A percentile compares a stretch with the other conserved stretches of the same genome.
Conservation (phyloP, 495 filamentous ascomycete species). For the Aspergillus ostianus region DNA sequence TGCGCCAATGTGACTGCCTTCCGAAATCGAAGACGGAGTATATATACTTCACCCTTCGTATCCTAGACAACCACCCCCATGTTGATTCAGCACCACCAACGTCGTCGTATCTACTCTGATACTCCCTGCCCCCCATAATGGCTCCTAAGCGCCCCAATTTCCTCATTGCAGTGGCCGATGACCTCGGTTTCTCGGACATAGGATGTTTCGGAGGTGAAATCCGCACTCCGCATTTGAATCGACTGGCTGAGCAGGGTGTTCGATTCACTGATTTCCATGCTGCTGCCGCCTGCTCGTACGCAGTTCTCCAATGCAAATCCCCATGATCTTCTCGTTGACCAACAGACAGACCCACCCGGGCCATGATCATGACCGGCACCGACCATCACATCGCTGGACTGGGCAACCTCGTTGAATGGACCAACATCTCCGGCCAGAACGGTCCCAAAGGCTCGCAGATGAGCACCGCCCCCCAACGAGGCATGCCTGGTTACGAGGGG, state of each 20-base stretch:
- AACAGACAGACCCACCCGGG: slow-evolving; percentile 48
- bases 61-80: background rate
- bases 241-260: slow-evolving; percentile 53
- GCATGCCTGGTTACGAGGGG: slow-evolving; percentile 66
- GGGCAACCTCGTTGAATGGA: slow-evolving; percentile 49
- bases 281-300: slow-evolving; percentile 59
- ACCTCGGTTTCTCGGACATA: slow-evolving; percentile 62
- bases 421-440: slow-evolving; percentile 47
- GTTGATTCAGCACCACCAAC: background rate
- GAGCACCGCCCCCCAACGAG: slow-evolving; percentile 44
- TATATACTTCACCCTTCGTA: background rate
- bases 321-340: slow-evolving; percentile 1
- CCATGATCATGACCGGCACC: slow-evolving; percentile 56
- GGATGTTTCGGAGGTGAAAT: slow-evolving; percentile 63
- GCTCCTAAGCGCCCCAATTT: slow-evolving; percentile 57
- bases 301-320: background rate
- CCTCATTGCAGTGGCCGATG: slow-evolving; percentile 61
- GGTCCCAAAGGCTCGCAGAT: slow-evolving; percentile 43
- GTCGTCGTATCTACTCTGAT: background rate
- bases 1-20: background rate
- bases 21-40: background rate
- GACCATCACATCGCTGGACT: slow-evolving; percentile 49
- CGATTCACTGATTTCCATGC: slow-evolving; percentile 64
- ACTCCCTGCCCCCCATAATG: slow-evolving; percentile 9
- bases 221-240: slow-evolving; percentile 59